These are phyloP conservation scores for Hypoxylon perforatum DNA, from an alignment of 495 filamentous ascomycete genomes.

Conservation along the genomic window DNA sequence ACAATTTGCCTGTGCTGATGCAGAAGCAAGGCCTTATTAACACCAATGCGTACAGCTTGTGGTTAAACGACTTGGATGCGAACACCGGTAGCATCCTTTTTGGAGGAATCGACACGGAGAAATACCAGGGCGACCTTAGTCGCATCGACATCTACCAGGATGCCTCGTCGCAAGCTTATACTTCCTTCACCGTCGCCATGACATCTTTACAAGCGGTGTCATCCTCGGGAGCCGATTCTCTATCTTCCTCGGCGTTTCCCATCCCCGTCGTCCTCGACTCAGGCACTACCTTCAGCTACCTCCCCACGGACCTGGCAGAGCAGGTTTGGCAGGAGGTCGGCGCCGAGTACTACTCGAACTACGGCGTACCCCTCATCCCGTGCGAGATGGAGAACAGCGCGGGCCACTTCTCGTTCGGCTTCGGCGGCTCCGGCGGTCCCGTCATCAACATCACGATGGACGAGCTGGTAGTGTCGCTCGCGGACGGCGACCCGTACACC, in stretches of 20 bases:
- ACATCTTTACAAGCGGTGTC: constrained; percentile 65
- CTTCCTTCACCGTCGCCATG: constrained; percentile 79
- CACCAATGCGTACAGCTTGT: constrained; percentile 87
- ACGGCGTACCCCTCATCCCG: constrained; percentile 71
- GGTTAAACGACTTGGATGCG: constrained; percentile 79
- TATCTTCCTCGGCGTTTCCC: constrained; percentile 64
- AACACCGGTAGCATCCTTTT: constrained; percentile 71
- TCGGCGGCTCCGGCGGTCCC: constrained; percentile 68
- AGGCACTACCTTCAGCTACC: constrained; percentile 85
- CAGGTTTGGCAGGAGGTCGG: constrained; percentile 75
- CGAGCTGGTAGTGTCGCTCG: constrained; percentile 78
- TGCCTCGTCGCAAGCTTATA: constrained; percentile 56
- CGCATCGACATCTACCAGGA: constrained; percentile 70
- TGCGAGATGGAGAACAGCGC: constrained; percentile 73
- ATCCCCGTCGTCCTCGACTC: constrained; percentile 85
- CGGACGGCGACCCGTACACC: constrained; percentile 55
- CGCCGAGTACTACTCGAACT: constrained; percentile 61
- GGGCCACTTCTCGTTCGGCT: constrained; percentile 77
- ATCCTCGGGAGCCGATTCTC: constrained; percentile 58
- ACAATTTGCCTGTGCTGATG: constrained; percentile 84
- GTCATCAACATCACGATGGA: constrained; percentile 78
- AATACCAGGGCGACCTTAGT: constrained; percentile 79
- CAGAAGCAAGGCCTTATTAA: constrained; percentile 77
- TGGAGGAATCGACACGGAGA: constrained; percentile 89
- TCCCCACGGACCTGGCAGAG: constrained; percentile 76